Evolutionary conservation across 208 protist genomes (phyloP).

Genomic region (Trypanosoma theileri): DNA sequence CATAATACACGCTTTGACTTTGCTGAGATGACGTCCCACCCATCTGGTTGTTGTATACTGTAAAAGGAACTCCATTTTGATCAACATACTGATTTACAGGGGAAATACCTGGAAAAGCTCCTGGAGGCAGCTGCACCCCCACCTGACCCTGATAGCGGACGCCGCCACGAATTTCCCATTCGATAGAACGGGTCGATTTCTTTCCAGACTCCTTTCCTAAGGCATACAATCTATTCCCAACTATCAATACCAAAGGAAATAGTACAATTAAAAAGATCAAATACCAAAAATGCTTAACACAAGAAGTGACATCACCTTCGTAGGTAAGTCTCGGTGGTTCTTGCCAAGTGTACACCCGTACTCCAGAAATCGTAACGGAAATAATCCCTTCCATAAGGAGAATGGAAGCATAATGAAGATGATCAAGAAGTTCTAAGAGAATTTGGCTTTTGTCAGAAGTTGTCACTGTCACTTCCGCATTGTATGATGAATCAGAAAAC

Average conservation of each 20-base stretch:
- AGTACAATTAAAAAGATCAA: constrained; percentile 81
- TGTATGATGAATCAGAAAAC: background rate
- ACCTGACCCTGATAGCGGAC: constrained; percentile 30
- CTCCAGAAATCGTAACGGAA: constrained; percentile 40
- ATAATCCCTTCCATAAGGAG: constrained; percentile 43
- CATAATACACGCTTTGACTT: constrained; percentile 12
- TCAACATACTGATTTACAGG: constrained; percentile 1
- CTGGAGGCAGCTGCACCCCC: background rate
- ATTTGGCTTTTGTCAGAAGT: constrained; percentile 20
- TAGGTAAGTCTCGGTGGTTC: constrained; percentile 19
- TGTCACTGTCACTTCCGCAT: constrained; percentile 20
- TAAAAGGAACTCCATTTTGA: background rate
- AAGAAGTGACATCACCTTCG: constrained; percentile 39
- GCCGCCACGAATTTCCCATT: constrained; percentile 74
- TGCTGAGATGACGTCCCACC: background rate
- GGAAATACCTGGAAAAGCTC: background rate
- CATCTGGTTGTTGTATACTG: background rate
- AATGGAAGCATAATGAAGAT: constrained; percentile 43
- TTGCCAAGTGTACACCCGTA: constrained; percentile 45
- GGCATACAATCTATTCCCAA: constrained; percentile 49
- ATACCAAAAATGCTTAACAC: constrained; percentile 74
- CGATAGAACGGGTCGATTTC: constrained; percentile 39
- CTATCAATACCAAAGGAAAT: constrained; percentile 58
- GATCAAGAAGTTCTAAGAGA: constrained; percentile 46
- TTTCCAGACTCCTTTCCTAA: constrained; percentile 49